Base-by-base conservation (phyloP, 805 yeast genomes). In the Ogataea corticis region DNA sequence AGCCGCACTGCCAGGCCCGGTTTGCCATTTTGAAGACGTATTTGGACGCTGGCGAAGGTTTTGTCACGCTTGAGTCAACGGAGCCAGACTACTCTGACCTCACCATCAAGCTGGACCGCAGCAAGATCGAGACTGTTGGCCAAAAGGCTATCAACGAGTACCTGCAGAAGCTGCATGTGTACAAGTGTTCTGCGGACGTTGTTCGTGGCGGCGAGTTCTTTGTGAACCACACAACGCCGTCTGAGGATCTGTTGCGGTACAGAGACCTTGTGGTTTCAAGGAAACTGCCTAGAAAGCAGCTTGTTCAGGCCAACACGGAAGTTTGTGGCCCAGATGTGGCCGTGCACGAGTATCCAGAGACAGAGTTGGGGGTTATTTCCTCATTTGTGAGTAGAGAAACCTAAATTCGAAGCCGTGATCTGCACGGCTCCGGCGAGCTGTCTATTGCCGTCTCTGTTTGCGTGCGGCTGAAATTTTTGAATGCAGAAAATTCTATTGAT, bases 1-100 rank as follows among this genome's bases (percentile, higher is more conserved):
- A 89, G 69, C 83, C 97, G 12, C 97, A 89, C 64, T 87, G 88
- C 89, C 96, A 88, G 69, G 96, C 96, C 3, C 75, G 97, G 65
- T 89, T 77, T 67, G 87, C 94, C 27, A 88, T 89, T 55, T 74
- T 87, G 75, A 87, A 86, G 69, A 76, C 83, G 12, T 82, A 87
- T 61, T 67, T 85, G 57, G 74, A 80, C 43, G 83, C 89, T 0
- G 82, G 85, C 23, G 66, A 70, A 18, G 76, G 70, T 14, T 83
- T 88, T 32, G 82, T 82, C 21, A 68, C 70, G 39, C 67, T 89
- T 41, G 73, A 72, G 30, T 70, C 73, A 56, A 59, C 75, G 12
- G 70, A 75, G 49, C 74, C 69, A 18, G 69, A 69, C 45, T 82
- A 58, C 58, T 72, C 77, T 29, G 95, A 88, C 57, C 70, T 89